Evolutionary conservation across 1,284 basidiomycete species (phyloP).

Genomic region (Leccinum solheimii): DNA sequence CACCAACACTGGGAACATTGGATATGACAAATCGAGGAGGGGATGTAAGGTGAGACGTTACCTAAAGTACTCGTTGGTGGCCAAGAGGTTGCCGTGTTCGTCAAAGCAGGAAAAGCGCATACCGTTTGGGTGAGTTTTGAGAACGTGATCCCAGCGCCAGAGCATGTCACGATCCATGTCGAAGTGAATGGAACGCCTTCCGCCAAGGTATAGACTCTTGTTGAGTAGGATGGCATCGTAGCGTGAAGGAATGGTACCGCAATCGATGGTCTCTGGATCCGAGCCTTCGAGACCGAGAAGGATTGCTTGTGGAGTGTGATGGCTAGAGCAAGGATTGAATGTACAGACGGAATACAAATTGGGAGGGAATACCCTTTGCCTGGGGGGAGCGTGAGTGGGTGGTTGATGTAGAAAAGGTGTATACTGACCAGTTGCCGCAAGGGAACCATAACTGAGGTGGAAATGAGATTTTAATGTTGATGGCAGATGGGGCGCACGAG

Average conservation of each 20-base stretch:
- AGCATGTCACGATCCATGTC: conserved; percentile 90
- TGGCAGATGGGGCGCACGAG: background rate
- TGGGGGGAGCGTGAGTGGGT: conserved; percentile 37
- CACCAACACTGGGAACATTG: conserved; percentile 65
- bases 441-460: conserved; percentile 63
- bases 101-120: conserved; percentile 91
- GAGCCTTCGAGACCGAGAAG: conserved; percentile 89
- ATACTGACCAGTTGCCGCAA: conserved; percentile 70
- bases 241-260: conserved; percentile 72
- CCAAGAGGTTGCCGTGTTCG: conserved; percentile 79
- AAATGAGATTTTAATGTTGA: background rate
- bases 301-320: conserved; percentile 93
- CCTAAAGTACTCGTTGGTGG: conserved; percentile 94
- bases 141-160: conserved; percentile 84
- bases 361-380: conserved; percentile 71
- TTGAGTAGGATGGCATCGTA: conserved; percentile 70
- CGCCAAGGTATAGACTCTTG: conserved; percentile 71
- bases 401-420: background rate
- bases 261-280: conserved; percentile 85
- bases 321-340: conserved; percentile 48
- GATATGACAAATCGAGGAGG: background rate
- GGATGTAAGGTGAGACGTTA: conserved; percentile 19
- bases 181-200: conserved; percentile 73
- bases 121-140: conserved; percentile 84
- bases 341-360: background rate